Base-by-base conservation (phyloP, 495 filamentous ascomycete genomes). In the Aspergillus funiculosus region DNA sequence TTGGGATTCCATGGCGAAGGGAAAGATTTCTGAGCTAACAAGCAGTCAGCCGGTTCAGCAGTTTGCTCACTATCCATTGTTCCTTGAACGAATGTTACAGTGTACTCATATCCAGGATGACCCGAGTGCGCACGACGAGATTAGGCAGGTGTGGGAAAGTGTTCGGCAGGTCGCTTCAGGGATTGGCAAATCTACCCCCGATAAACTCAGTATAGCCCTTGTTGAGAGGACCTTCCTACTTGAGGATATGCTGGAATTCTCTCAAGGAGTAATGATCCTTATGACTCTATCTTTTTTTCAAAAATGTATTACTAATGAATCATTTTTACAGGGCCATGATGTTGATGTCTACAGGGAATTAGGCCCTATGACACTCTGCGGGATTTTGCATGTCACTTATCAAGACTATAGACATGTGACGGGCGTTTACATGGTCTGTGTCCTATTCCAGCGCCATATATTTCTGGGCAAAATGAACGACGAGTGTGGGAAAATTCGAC, bases 41-140 rank as follows among this genome's bases (percentile, higher is more conserved):
- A 18, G 1, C 14, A 27, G 18, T 22, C 54, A 95, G 92, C 92
- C 92, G 0, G 87, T 95, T 43, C 92, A 98, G 70, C 77, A 92
- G 25, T 77, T 97, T 10, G 94, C 87, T 74, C 89, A 85, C 68
- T 98, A 98, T 65, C 86, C 87, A 7, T 74, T 98, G 25, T 71
- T 98, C 15, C 87, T 97, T 40, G 73, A 80, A 4, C 87, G 95
- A 46, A 70, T 98, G 27, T 71, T 87, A 44, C 87, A 82, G 52
- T 71, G 85, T 50, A 96, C 89, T 0, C 85, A 86, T 10, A 84
- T 86, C 5, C 80, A 79, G 48, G 91, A 96, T 54, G 90, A 87
- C 56, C 87, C 86, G 10, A 77, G 78, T 38, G 82, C 86, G 7
- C 82, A 94, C 66, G 76, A 81, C 60, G 83, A 86, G 32, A 80